Conservation (phyloP, 1,284 basidiomycete genomes). For the Microbotryum saponariae region DNA sequence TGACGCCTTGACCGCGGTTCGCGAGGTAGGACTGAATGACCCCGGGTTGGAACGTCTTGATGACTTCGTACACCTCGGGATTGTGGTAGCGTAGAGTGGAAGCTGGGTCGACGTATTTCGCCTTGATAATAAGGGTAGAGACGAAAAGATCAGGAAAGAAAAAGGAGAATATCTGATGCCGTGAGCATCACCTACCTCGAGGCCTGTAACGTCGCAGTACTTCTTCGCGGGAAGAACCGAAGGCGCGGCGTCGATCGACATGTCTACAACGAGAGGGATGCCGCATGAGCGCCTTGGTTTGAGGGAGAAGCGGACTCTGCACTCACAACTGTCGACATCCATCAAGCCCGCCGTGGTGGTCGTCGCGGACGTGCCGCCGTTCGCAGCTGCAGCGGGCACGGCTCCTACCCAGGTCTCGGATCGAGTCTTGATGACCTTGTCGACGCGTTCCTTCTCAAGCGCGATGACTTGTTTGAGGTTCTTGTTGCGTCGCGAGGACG, state of each 20-base stretch:
- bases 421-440: slow-evolving; percentile 8
- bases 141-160: background rate
- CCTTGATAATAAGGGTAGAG: slow-evolving; percentile 3
- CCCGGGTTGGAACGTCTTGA: slow-evolving; percentile 33
- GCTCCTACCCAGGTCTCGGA: too few relatives aligned
- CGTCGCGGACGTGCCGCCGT: too few relatives aligned
- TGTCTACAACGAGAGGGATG: slow-evolving; percentile 9
- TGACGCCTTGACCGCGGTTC: slow-evolving; percentile 31
- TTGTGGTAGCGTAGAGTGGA: slow-evolving; percentile 36
- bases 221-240: slow-evolving; percentile 42
- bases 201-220: slow-evolving; percentile 50
- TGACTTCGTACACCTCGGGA: slow-evolving; percentile 34
- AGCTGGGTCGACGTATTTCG: slow-evolving; percentile 35
- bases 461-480: slow-evolving; percentile 35
- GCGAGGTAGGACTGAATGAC: slow-evolving; percentile 34
- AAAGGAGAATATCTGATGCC: background rate
- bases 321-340: too few relatives aligned
- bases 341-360: too few relatives aligned
- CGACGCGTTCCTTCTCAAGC: slow-evolving; percentile 32
- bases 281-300: too few relatives aligned
- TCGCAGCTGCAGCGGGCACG: too few relatives aligned
- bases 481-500: slow-evolving; percentile 22
- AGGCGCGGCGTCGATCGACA: slow-evolving; percentile 27
- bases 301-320: too few relatives aligned
- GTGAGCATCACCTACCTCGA: slow-evolving; percentile 33